A percentile compares a stretch with the other conserved stretches of the same genome.
These are phyloP conservation scores for Chaetomium fimeti DNA, from an alignment of 495 filamentous ascomycete species.

Conservation along the genomic window DNA sequence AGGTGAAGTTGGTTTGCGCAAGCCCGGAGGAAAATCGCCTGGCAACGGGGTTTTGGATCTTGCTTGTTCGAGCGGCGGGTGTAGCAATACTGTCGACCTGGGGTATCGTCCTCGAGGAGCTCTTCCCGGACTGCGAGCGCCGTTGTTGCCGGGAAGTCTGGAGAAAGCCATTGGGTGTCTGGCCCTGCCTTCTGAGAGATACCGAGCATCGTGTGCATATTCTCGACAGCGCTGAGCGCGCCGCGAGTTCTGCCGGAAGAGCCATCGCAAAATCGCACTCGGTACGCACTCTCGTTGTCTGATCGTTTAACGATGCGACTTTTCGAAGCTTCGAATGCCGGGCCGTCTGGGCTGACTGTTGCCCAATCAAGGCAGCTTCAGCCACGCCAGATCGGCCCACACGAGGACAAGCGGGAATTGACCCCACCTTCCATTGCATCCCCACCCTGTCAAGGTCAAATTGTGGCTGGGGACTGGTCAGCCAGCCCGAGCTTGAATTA, in stretches of 20 bases:
- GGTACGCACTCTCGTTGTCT: not conserved
- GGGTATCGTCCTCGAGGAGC: constrained; percentile 10
- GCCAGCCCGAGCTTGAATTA: not conserved
- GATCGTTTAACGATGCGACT: constrained; percentile 16
- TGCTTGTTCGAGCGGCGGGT: constrained; percentile 5
- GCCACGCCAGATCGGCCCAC: not conserved
- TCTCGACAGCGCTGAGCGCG: constrained; percentile 33
- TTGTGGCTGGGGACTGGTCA: not conserved
- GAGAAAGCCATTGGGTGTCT: constrained; percentile 26
- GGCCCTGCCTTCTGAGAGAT: constrained; percentile 20
- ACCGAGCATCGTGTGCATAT: constrained; percentile 35
- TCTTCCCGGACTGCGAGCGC: constrained; percentile 23
- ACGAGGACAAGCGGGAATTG: not conserved
- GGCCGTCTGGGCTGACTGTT: constrained; percentile 1
- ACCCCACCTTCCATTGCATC: not conserved
- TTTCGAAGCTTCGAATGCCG: constrained; percentile 22
- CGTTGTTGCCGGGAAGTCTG: constrained; percentile 23
- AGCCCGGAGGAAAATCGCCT: constrained; percentile 29
- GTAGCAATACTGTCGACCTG: constrained; percentile 3
- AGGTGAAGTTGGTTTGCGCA: constrained; percentile 24
- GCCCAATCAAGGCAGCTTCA: constrained; percentile 16
- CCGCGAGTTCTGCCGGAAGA: constrained; percentile 32
- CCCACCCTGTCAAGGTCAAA: not conserved
- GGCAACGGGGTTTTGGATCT: constrained; percentile 8
- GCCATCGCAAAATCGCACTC: constrained; percentile 24